Conservation (phyloP, 352 stramenopile species). For the Globisporangium canariense region DNA sequence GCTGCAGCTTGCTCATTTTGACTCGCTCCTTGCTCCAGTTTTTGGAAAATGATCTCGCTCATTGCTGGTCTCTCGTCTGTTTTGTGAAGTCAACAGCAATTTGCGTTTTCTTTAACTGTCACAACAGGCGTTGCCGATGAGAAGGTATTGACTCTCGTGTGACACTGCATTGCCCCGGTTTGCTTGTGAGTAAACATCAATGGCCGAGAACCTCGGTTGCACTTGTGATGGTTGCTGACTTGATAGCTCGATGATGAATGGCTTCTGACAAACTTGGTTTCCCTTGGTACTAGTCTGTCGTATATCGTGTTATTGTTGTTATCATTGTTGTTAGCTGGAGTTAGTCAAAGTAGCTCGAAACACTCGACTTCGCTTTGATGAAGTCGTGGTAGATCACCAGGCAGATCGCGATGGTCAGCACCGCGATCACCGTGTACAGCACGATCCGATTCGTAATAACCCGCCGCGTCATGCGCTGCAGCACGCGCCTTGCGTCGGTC, state of each 20-base stretch:
- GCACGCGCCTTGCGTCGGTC: constrained; percentile 55
- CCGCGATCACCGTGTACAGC: constrained; percentile 71
- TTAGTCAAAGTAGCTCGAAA: constrained; percentile 12
- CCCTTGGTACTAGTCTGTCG: background rate
- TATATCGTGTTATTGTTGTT: background rate
- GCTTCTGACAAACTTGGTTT: background rate
- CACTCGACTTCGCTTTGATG: constrained; percentile 31
- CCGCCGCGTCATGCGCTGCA: constrained; percentile 74
- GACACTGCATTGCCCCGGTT: no score
- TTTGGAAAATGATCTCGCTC: no score
- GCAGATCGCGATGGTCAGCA: constrained; percentile 65
- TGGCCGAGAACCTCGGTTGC: background rate
- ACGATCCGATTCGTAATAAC: constrained; percentile 79
- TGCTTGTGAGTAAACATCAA: no score
- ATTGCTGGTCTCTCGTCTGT: no score
- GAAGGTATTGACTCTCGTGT: no score
- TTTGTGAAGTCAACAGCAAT: no score
- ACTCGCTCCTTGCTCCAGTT: background rate
- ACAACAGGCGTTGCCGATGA: no score
- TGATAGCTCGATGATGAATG: background rate
- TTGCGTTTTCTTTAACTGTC: no score
- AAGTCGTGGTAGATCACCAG: constrained; percentile 80
- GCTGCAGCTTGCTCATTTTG: background rate
- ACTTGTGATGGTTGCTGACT: background rate
- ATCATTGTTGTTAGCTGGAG: background rate